Conservation (phyloP, 176 grass and related monocot genomes). For the Aegilops sharonensis region DNA sequence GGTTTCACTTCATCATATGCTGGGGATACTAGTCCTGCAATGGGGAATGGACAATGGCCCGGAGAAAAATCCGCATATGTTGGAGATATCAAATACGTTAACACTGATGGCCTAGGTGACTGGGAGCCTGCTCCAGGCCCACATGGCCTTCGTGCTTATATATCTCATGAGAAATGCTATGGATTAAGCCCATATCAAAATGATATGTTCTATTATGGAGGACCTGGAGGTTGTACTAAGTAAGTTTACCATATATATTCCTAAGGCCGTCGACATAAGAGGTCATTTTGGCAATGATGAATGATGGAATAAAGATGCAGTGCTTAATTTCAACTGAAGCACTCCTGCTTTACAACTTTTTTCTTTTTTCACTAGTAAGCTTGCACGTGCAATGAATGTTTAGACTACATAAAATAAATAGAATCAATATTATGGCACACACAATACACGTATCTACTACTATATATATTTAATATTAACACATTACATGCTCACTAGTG, state of each 20-base stretch:
- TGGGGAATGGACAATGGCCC: conserved; percentile 14
- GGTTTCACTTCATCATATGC: not conserved
- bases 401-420: too few species aligned
- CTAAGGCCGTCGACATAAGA: too few species aligned
- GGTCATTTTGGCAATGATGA: not conserved
- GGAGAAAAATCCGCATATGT: not conserved
- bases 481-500: too few species aligned
- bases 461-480: too few species aligned
- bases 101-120: not conserved
- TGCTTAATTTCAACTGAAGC: not conserved
- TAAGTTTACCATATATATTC: not conserved
- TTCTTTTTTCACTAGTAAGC: too few species aligned
- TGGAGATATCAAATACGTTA: not conserved
- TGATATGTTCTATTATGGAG: not conserved
- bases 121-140: not conserved
- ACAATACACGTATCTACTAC: too few species aligned
- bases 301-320: not conserved
- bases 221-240: not conserved
- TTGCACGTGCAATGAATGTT: too few species aligned
- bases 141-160: too few species aligned
- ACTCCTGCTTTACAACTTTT: not conserved
- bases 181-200: not conserved
- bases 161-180: not conserved
- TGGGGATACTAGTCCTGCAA: conserved; percentile 5
- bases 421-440: too few species aligned